Conservation (phyloP, 1,139 yeast species). For the Debaryomyces sp. region DNA sequence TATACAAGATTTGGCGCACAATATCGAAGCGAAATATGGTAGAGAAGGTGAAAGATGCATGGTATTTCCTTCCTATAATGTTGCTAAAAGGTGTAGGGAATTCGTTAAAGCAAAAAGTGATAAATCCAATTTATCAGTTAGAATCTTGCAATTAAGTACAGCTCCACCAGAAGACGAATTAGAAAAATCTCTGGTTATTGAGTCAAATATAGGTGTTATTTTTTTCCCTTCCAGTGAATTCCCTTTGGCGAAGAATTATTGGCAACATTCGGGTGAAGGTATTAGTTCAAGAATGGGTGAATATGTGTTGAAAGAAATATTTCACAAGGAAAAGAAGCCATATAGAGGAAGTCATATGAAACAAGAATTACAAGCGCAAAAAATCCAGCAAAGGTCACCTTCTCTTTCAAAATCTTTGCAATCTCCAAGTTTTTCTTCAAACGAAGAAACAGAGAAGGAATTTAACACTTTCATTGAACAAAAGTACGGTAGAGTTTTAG, state of each 20-base stretch:
- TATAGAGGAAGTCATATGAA: conserved; percentile 23
- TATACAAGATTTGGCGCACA: conserved; percentile 61
- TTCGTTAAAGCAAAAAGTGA: conserved; percentile 54
- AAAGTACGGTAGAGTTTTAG: conserved; percentile 86
- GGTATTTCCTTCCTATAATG: conserved; percentile 74
- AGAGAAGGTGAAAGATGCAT: conserved; percentile 73
- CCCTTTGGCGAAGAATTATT: conserved; percentile 75
- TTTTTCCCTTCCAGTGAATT: conserved; percentile 65
- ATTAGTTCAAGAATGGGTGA: conserved; percentile 88
- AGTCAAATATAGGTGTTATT: conserved; percentile 73
- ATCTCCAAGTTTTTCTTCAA: conserved; percentile 21
- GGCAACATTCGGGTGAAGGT: conserved; percentile 98
- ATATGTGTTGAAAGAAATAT: conserved; percentile 68
- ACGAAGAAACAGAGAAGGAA: conserved; percentile 50
- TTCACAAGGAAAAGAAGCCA: conserved; percentile 28
- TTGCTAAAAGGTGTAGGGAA: conserved; percentile 84
- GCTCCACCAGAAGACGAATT: conserved; percentile 64
- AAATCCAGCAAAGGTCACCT: conserved; percentile 37
- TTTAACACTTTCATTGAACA: conserved; percentile 78
- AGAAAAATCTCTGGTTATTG: conserved; percentile 61
- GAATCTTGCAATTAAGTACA: conserved; percentile 80
- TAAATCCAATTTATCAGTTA: conserved; percentile 34
- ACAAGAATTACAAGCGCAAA: conserved; percentile 42
- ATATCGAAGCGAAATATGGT: conserved; percentile 65
- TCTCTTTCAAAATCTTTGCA: conserved; percentile 32